Evolutionary conservation across 192 early-diverging fungal genomes (phyloP).

Genomic region (Backusella westeae): DNA sequence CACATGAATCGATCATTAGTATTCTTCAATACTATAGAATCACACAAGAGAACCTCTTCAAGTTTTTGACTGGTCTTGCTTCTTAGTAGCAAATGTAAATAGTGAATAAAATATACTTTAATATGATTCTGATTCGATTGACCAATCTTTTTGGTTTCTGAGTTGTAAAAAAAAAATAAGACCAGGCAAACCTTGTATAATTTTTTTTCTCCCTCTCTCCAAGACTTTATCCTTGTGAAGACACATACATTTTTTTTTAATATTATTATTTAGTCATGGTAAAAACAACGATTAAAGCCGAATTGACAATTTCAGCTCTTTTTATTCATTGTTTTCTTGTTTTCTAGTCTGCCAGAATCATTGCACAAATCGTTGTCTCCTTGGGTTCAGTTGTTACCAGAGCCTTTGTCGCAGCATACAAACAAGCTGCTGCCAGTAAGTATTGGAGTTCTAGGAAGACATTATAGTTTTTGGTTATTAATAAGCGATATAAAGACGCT

Average conservation of each 20-base stretch:
- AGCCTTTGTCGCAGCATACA: conserved; percentile 93
- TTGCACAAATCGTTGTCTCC: conserved; percentile 75
- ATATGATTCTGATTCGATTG: neutral
- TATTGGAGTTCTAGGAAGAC: neutral
- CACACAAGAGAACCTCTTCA: neutral
- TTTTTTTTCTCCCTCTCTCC: neutral
- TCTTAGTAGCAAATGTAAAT: neutral
- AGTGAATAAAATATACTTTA: neutral
- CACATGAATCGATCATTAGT: neutral
- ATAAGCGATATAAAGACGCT: conserved; percentile 36
- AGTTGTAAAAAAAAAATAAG: neutral
- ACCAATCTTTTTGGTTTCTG: neutral
- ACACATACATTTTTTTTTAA: neutral
- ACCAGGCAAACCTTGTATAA: neutral
- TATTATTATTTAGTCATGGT: neutral
- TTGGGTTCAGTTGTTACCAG: conserved; percentile 83
- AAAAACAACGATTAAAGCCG: neutral
- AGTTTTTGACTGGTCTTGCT: neutral
- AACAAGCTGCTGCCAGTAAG: conserved; percentile 83
- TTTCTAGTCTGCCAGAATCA: conserved; percentile 61
- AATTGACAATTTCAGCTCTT: neutral
- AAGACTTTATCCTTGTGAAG: neutral
- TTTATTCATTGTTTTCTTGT: neutral
- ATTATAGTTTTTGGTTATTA: neutral
- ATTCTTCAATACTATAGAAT: no score